Evolutionary conservation across 768 basidiomycete species (phyloP).

Genomic region (Paxillus rubicundulus): DNA sequence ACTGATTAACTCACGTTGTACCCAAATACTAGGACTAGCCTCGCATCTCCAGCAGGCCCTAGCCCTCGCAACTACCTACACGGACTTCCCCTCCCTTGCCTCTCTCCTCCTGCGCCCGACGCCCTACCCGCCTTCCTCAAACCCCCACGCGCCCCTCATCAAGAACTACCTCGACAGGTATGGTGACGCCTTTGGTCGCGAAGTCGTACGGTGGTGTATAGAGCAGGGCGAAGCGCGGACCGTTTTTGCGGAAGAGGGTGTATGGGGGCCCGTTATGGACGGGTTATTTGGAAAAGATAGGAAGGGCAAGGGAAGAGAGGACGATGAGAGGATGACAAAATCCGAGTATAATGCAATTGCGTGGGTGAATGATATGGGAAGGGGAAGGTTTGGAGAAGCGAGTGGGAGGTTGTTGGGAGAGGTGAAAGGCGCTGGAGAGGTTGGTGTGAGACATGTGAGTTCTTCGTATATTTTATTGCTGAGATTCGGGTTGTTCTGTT

Average conservation of each 20-base stretch:
- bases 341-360: slow-evolving; percentile 56
- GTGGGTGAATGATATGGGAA: slow-evolving; percentile 87
- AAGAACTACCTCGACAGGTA: slow-evolving; percentile 74
- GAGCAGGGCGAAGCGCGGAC: slow-evolving; percentile 83
- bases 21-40: slow-evolving; percentile 49
- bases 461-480: neutral
- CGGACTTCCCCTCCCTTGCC: slow-evolving; percentile 83
- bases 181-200: slow-evolving; percentile 80
- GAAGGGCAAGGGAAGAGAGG: slow-evolving; percentile 26
- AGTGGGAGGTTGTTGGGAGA: slow-evolving; percentile 63
- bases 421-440: slow-evolving; percentile 50
- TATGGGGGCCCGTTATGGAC: slow-evolving; percentile 63
- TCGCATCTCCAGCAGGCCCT: slow-evolving; percentile 73
- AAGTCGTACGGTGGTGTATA: slow-evolving; percentile 91
- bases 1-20: neutral
- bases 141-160: slow-evolving; percentile 61
- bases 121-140: slow-evolving; percentile 61
- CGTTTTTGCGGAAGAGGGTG: slow-evolving; percentile 74
- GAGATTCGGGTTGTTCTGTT: neutral
- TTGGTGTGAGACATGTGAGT: slow-evolving; percentile 78
- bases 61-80: slow-evolving; percentile 79
- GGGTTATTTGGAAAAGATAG: slow-evolving; percentile 51
- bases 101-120: slow-evolving; percentile 72
- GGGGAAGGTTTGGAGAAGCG: slow-evolving; percentile 62
- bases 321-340: slow-evolving; percentile 38